These are phyloP conservation scores for Cystofilobasidium bisporidii DNA, from an alignment of 768 basidiomycete genomes.

Conservation along the genomic window DNA sequence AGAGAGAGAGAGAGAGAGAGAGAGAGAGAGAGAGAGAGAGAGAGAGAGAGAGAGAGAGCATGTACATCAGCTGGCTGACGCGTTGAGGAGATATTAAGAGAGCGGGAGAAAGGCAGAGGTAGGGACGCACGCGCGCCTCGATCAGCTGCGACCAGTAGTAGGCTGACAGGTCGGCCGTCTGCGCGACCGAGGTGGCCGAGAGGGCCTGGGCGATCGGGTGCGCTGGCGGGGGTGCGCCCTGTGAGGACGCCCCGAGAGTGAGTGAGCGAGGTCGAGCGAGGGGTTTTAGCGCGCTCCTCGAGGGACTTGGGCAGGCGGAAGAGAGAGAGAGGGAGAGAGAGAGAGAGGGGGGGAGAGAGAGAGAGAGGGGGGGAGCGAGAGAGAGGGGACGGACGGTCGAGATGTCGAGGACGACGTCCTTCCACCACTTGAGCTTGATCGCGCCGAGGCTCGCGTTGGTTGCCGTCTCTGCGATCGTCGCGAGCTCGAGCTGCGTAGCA, in stretches of 20 bases:
- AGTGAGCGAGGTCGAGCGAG: not conserved
- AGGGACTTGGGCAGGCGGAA: too few relatives aligned
- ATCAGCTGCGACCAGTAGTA: constrained; percentile 75
- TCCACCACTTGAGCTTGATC: constrained; percentile 81
- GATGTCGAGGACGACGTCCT: constrained; percentile 62
- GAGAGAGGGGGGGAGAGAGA: not conserved
- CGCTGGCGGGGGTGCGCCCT: constrained; percentile 60
- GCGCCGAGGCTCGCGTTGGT: constrained; percentile 65
- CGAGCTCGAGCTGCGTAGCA: constrained; percentile 25
- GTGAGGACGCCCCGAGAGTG: constrained; percentile 26
- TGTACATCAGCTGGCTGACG: too few relatives aligned
- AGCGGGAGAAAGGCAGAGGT: not conserved
- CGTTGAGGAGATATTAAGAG: too few relatives aligned
- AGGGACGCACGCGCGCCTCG: constrained; percentile 61
- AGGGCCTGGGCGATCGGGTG: constrained; percentile 74
- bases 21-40: not conserved
- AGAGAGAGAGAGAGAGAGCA: not conserved
- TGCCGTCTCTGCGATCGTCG: constrained; percentile 50
- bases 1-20: not conserved
- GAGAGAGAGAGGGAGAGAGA: not conserved
- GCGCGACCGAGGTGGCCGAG: constrained; percentile 46
- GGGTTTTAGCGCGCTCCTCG: too few relatives aligned
- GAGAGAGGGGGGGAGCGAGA: not conserved
- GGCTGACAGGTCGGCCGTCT: constrained; percentile 48
- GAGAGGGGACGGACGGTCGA: constrained; percentile 48